Percentiles rank a stretch among this genome's conserved stretches.
Evolutionary conservation across 1,139 yeast genomes (phyloP).

Genomic region (Meyerozyma guilliermondii): DNA sequence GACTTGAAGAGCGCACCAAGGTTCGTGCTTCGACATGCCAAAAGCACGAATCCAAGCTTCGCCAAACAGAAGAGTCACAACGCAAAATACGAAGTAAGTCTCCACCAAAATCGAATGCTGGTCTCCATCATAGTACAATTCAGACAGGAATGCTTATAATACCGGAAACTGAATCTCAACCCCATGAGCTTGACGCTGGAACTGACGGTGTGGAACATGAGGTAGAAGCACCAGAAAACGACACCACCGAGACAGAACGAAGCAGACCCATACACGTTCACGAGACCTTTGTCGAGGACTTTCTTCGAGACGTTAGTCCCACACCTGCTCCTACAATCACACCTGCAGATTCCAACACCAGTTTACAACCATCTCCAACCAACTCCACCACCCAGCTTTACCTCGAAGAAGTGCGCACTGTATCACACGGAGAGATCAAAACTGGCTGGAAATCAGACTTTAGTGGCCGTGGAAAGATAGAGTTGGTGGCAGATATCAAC

Average conservation of each 20-base stretch:
- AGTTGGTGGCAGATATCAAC: constrained; percentile 65
- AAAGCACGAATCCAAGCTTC: constrained; percentile 47
- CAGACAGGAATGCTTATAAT: constrained; percentile 23
- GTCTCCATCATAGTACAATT: constrained; percentile 37
- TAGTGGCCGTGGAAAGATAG: constrained; percentile 67
- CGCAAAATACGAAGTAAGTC: constrained; percentile 13
- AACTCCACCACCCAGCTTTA: constrained; percentile 33
- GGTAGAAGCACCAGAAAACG: constrained; percentile 9
- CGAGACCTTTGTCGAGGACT: constrained; percentile 29
- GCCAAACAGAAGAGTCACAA: constrained; percentile 41
- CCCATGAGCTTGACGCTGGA: constrained; percentile 7
- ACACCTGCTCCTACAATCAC: constrained; percentile 1
- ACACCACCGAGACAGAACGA: constrained; percentile 17
- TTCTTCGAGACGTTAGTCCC: constrained; percentile 7
- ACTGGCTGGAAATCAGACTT: constrained; percentile 96
- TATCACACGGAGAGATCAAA: constrained; percentile 75
- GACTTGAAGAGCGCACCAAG: constrained; percentile 77
- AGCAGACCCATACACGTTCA: constrained; percentile 22
- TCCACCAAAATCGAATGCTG: constrained; percentile 11
- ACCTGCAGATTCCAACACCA: constrained; percentile 3
- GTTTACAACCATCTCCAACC: constrained; percentile 6
- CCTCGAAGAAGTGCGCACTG: constrained; percentile 66
- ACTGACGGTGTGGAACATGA: constrained; percentile 6
- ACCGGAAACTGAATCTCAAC: constrained; percentile 4
- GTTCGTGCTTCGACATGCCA: constrained; percentile 56